Conservation (phyloP, 106 monocot species). For the Platanthera guangdongensis region DNA sequence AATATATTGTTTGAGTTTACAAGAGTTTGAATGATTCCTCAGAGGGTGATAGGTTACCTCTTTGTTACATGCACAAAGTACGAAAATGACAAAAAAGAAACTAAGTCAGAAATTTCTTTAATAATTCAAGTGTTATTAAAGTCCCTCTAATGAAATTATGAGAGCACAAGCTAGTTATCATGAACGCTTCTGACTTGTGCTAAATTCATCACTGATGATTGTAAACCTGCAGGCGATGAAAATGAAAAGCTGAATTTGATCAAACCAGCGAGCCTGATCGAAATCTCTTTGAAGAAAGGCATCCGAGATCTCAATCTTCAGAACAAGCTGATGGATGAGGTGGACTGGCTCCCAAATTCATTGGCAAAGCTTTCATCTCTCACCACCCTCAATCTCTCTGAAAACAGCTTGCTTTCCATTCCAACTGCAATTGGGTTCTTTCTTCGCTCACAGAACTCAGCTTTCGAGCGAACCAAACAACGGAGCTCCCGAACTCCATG, state of each 20-base stretch:
- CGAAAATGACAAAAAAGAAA: too few species aligned
- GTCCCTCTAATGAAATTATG: too few species aligned
- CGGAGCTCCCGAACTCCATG: slow-evolving; percentile 19
- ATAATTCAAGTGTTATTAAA: too few species aligned
- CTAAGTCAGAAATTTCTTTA: too few species aligned
- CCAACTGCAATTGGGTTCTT: slow-evolving; percentile 18
- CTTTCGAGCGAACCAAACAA: slow-evolving; percentile 14
- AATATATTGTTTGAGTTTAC: too few species aligned
- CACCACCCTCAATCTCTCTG: slow-evolving; percentile 15
- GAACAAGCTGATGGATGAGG: slow-evolving; percentile 26
- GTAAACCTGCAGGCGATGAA: slow-evolving; percentile 4
- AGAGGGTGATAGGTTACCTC: too few species aligned
- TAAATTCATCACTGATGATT: neutral
- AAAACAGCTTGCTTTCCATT: slow-evolving; percentile 19
- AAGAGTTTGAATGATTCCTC: too few species aligned
- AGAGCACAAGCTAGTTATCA: too few species aligned
- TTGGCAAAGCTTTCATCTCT: slow-evolving; percentile 15
- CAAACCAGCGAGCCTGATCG: slow-evolving; percentile 20
- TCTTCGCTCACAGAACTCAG: slow-evolving; percentile 16
- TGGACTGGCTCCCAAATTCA: slow-evolving; percentile 33
- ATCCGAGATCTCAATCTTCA: slow-evolving; percentile 15
- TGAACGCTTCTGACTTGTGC: neutral
- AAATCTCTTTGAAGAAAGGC: slow-evolving; percentile 16
- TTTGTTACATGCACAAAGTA: too few species aligned
- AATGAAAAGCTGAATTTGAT: slow-evolving; percentile 19